A percentile compares a stretch with the other conserved stretches of the same genome.
Conservation (phyloP, 2,329 filamentous ascomycete genomes). For the Colletotrichum camelliae region DNA sequence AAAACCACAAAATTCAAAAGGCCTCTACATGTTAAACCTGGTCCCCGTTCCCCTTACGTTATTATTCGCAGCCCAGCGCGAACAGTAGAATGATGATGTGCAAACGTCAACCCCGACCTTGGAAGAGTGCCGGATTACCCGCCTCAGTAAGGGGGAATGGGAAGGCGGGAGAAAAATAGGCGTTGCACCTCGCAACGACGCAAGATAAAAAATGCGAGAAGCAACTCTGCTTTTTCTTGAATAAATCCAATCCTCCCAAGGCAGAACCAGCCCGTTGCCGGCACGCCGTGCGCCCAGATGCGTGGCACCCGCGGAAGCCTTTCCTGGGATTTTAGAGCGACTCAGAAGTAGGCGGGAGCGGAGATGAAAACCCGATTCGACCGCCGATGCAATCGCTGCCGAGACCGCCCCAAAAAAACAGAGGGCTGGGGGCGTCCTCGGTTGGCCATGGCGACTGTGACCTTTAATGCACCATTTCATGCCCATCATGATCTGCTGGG, state of each 20-base stretch:
- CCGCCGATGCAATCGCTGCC: background rate
- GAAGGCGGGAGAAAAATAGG: background rate
- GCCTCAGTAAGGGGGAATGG: background rate
- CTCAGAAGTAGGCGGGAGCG: conserved; percentile 2
- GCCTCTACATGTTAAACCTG: background rate
- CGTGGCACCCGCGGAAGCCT: background rate
- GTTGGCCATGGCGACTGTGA: background rate
- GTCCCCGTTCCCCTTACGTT: background rate
- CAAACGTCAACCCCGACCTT: background rate
- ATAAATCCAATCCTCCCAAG: background rate
- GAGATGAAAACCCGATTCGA: conserved; percentile 11
- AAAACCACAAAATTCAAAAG: background rate
- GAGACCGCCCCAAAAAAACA: background rate
- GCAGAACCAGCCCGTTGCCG: background rate
- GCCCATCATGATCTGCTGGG: background rate
- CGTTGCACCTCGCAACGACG: background rate
- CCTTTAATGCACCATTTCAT: background rate
- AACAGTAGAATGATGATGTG: background rate
- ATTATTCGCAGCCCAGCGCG: background rate
- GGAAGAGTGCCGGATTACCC: background rate
- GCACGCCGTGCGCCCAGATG: background rate
- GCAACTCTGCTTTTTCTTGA: background rate
- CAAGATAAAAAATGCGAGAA: background rate
- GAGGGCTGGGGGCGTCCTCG: background rate
- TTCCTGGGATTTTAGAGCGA: conserved; percentile 3